Percentiles rank a stretch among this genome's conserved stretches.
Evolutionary conservation across 2,329 filamentous ascomycete species (phyloP).

Genomic region (Paecilomyces fulvus): DNA sequence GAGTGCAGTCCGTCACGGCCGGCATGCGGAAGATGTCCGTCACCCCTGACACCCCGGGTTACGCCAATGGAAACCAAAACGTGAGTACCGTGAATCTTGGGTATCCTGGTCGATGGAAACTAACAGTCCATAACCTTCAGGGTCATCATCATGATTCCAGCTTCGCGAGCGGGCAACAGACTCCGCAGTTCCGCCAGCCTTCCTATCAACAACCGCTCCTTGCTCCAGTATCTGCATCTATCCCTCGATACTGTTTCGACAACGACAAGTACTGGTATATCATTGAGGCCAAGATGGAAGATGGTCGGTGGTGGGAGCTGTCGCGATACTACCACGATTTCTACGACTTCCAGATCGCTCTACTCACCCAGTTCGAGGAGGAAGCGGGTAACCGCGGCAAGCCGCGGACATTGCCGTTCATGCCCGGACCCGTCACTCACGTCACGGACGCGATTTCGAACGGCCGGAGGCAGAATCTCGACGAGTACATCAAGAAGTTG

Average conservation of each 20-base stretch:
- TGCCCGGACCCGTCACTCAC: constrained; percentile 96
- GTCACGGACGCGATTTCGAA: constrained; percentile 98
- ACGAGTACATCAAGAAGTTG: constrained; percentile 91
- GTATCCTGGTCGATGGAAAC: constrained; percentile 4
- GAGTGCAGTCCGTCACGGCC: constrained; percentile 54
- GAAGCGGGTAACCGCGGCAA: constrained; percentile 83
- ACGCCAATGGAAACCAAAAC: constrained; percentile 41
- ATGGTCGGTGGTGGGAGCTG: constrained; percentile 85
- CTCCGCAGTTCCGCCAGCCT: constrained; percentile 29
- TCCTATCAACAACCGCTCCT: constrained; percentile 47
- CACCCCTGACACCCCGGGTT: constrained; percentile 44
- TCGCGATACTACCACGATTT: constrained; percentile 97
- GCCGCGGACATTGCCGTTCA: constrained; percentile 81
- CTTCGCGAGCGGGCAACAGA: constrained; percentile 18
- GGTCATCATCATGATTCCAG: constrained; percentile 21
- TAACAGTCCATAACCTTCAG: constrained; percentile 11
- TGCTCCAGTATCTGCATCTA: constrained; percentile 72
- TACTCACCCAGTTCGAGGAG: constrained; percentile 82
- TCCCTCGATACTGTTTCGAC: constrained; percentile 88
- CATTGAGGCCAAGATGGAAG: constrained; percentile 82
- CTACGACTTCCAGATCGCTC: constrained; percentile 95
- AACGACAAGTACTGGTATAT: constrained; percentile 99
- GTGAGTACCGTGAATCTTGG: constrained; percentile 33
- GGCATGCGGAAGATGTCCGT: constrained; percentile 74
- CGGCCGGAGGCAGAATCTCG: constrained; percentile 80